These are phyloP conservation scores for Fusarium sp. DNA, from an alignment of 2,329 filamentous ascomycete species.

Conservation along the genomic window DNA sequence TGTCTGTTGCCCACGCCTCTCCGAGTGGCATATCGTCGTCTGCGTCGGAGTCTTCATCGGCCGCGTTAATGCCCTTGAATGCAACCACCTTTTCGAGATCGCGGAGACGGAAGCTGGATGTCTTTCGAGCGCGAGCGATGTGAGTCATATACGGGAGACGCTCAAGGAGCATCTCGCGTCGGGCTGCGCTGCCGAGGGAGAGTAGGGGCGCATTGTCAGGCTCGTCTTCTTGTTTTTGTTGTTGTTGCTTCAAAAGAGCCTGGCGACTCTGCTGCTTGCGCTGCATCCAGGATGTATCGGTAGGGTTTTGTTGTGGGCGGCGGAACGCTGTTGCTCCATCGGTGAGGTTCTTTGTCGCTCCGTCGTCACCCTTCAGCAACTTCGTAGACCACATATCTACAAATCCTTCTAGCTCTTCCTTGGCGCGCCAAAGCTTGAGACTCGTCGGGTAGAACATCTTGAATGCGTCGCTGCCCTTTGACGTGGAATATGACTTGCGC, in stretches of 20 bases:
- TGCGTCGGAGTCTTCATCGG: slow-evolving; percentile 61
- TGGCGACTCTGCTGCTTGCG: slow-evolving; percentile 49
- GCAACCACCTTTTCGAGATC: slow-evolving; percentile 77
- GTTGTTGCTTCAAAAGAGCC: slow-evolving; percentile 26
- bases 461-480: slow-evolving; percentile 71
- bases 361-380: slow-evolving; percentile 68
- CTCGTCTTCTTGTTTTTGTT: slow-evolving; percentile 38
- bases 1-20: slow-evolving; percentile 73
- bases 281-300: slow-evolving; percentile 54
- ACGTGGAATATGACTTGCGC: slow-evolving; percentile 64
- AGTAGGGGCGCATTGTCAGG: slow-evolving; percentile 59
- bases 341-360: slow-evolving; percentile 56
- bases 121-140: slow-evolving; percentile 66
- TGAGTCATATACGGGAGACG: slow-evolving; percentile 86
- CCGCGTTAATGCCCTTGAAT: slow-evolving; percentile 70
- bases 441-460: slow-evolving; percentile 95
- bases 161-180: slow-evolving; percentile 83
- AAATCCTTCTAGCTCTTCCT: slow-evolving; percentile 83
- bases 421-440: slow-evolving; percentile 84
- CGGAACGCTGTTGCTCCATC: slow-evolving; percentile 65
- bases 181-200: slow-evolving; percentile 74
- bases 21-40: slow-evolving; percentile 60
- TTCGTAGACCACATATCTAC: slow-evolving; percentile 77
- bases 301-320: slow-evolving; percentile 53
- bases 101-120: slow-evolving; percentile 58